Evolutionary conservation across 1,139 yeast genomes (phyloP).

Genomic region (Kodamaea sp.): DNA sequence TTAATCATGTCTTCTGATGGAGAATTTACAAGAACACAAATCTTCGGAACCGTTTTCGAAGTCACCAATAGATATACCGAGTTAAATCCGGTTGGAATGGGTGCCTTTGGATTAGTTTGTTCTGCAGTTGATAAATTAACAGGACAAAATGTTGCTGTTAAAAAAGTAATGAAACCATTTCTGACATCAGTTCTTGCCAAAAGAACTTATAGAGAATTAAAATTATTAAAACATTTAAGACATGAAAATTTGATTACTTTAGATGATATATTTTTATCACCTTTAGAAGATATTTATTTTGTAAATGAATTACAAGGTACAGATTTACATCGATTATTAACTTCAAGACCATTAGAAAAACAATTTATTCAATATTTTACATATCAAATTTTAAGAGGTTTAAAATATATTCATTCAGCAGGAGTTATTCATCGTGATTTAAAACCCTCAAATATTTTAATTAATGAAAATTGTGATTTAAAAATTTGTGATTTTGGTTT

Average conservation of each 20-base stretch:
- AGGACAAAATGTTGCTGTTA: slow-evolving; percentile 91
- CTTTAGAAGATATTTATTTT: slow-evolving; percentile 93
- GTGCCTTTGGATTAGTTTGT: slow-evolving; percentile 97
- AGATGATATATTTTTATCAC: slow-evolving; percentile 92
- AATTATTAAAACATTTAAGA: slow-evolving; percentile 84
- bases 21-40: slow-evolving; percentile 47
- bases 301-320: slow-evolving; percentile 97
- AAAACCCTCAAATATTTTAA: slow-evolving; percentile 27
- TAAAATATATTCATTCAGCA: slow-evolving; percentile 28
- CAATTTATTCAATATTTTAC: slow-evolving; percentile 95
- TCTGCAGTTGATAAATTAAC: slow-evolving; percentile 92
- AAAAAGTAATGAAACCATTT: slow-evolving; percentile 96
- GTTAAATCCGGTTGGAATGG: slow-evolving; percentile 97
- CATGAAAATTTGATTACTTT: slow-evolving; percentile 93
- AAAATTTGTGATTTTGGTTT: slow-evolving; percentile 45
- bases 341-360: slow-evolving; percentile 90
- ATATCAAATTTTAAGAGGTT: slow-evolving; percentile 28
- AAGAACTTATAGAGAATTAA: slow-evolving; percentile 92
- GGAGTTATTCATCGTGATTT: slow-evolving; percentile 31
- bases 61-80: slow-evolving; percentile 89
- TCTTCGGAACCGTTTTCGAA: slow-evolving; percentile 88
- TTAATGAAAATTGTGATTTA: slow-evolving; percentile 29
- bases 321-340: slow-evolving; percentile 84
- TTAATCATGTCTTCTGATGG: slow-evolving; percentile 22
- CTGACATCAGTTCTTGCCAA: slow-evolving; percentile 92